phyloP scores from a whole-genome alignment of 1,284 basidiomycete genomes.

The Coriolopsis trogii region DNA sequence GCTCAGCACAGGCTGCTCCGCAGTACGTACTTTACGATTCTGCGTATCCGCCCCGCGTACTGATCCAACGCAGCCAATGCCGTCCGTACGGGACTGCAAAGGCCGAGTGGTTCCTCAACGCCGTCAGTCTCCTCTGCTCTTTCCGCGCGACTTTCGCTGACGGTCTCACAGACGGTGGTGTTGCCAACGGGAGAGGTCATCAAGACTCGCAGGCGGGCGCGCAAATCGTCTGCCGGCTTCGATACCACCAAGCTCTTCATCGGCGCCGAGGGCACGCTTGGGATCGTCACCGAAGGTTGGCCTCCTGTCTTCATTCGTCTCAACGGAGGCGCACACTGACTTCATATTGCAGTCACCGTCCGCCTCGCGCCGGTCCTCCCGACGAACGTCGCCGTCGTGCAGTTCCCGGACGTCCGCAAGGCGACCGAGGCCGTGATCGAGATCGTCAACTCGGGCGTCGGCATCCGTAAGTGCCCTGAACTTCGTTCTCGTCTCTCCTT shows the following conservation, averaged over 20 bases:
- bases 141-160: not conserved
- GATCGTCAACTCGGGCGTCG: slow-evolving; percentile 75
- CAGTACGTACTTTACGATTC: slow-evolving; percentile 46
- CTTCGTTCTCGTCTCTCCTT: not conserved
- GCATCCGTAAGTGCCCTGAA: slow-evolving; percentile 55
- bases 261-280: slow-evolving; percentile 94
- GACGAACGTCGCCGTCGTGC: slow-evolving; percentile 70
- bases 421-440: slow-evolving; percentile 78
- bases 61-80: slow-evolving; percentile 51
- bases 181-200: slow-evolving; percentile 93
- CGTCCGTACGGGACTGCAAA: slow-evolving; percentile 62
- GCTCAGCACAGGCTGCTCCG: slow-evolving; percentile 83
- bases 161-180: slow-evolving; percentile 73
- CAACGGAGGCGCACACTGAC: slow-evolving; percentile 37
- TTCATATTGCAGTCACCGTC: slow-evolving; percentile 61
- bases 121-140: slow-evolving; percentile 43
- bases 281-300: slow-evolving; percentile 87
- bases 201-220: slow-evolving; percentile 84
- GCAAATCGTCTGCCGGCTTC: slow-evolving; percentile 91
- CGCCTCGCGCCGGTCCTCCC: slow-evolving; percentile 80
- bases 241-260: slow-evolving; percentile 93
- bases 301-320: slow-evolving; percentile 35
- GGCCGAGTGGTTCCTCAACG: slow-evolving; percentile 66
- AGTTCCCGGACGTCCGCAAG: slow-evolving; percentile 65
- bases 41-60: too few relatives aligned